Conservation (phyloP, 2,329 filamentous ascomycete species). For the Penicillium sp. region DNA sequence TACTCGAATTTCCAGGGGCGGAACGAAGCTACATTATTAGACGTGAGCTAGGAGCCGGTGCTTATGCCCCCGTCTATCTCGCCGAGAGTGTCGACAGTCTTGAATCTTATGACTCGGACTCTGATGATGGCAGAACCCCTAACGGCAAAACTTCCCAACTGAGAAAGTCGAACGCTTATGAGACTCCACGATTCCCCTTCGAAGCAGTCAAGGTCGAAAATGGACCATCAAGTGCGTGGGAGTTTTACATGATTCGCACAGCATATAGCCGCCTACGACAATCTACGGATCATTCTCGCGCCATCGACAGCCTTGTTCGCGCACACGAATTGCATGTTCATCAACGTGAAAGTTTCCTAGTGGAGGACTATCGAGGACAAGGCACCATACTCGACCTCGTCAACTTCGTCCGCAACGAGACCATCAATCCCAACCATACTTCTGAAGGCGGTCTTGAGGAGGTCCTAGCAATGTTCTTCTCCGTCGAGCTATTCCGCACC, state of each 20-base stretch:
- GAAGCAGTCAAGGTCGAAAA: slow-evolving; percentile 92
- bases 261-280: slow-evolving; percentile 64
- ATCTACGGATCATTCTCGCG: slow-evolving; percentile 52
- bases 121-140: slow-evolving; percentile 34
- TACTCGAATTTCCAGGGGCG: slow-evolving; percentile 59
- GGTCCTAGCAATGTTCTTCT: slow-evolving; percentile 85
- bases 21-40: slow-evolving; percentile 65
- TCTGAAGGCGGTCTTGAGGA: slow-evolving; percentile 71
- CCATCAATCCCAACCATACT: slow-evolving; percentile 40
- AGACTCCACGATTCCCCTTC: slow-evolving; percentile 46
- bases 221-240: slow-evolving; percentile 75
- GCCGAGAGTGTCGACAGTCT: slow-evolving; percentile 61
- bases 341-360: slow-evolving; percentile 76
- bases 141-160: slow-evolving; percentile 49
- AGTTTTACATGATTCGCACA: slow-evolving; percentile 89
- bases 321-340: slow-evolving; percentile 90
- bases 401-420: slow-evolving; percentile 69
- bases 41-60: slow-evolving; percentile 80
- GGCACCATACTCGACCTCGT: slow-evolving; percentile 91
- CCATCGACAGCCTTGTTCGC: slow-evolving; percentile 66
- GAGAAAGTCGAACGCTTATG: slow-evolving; percentile 13
- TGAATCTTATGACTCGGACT: slow-evolving; percentile 31
- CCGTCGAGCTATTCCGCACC: slow-evolving; percentile 80
- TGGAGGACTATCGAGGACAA: slow-evolving; percentile 79
- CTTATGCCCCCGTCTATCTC: slow-evolving; percentile 91